Conservation (phyloP, 225 moss, liverwort and hornwort genomes). For the Straminergon stramineum region DNA sequence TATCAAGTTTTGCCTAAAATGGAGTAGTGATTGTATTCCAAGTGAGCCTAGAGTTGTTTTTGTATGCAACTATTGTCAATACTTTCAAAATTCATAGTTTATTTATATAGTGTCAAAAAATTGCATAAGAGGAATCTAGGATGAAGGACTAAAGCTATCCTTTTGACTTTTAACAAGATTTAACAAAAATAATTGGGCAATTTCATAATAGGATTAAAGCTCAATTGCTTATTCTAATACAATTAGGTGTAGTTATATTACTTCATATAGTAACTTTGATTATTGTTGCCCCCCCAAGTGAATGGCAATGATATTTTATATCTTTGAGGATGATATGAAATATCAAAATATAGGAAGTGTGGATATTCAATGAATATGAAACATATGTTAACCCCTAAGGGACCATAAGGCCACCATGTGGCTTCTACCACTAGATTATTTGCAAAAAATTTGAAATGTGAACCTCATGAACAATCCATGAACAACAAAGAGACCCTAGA, state of each 20-base stretch:
- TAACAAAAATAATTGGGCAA: too few species aligned
- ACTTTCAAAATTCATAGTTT: background rate
- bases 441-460: too few species aligned
- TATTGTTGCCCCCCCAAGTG: fast-evolving
- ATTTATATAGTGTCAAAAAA: too few species aligned
- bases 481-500: too few species aligned
- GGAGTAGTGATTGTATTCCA: background rate
- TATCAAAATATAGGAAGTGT: background rate
- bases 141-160: too few species aligned
- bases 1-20: background rate
- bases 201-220: background rate
- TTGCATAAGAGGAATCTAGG: fast-evolving
- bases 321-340: background rate
- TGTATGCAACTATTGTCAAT: fast-evolving
- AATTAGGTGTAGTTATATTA: background rate
- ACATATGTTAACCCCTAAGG: background rate
- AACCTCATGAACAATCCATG: too few species aligned
- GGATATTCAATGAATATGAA: background rate
- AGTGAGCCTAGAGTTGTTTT: fast-evolving
- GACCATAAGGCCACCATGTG: too few species aligned
- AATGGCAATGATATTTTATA: background rate
- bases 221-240: fast-evolving
- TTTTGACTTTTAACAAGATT: background rate
- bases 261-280: background rate
- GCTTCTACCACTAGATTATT: too few species aligned